Percentiles rank a stretch among this genome's conserved stretches.
Conservation (phyloP, 2,329 filamentous ascomycete genomes). For the Colletotrichum sp. region DNA sequence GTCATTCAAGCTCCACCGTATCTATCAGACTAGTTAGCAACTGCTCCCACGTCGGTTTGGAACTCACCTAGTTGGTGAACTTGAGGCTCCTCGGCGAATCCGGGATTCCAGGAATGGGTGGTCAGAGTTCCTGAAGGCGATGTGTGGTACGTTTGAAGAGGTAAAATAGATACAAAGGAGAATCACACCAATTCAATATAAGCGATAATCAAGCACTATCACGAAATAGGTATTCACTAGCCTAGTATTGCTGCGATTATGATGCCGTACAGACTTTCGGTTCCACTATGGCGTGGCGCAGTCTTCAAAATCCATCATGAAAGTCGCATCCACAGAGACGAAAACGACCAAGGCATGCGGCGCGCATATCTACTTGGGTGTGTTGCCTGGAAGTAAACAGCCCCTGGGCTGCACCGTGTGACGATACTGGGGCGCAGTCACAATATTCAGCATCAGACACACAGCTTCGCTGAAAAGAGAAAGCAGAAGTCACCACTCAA, state of each 20-base stretch:
- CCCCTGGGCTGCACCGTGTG: background rate
- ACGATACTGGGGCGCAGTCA: background rate
- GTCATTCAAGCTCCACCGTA: background rate
- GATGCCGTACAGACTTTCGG: background rate
- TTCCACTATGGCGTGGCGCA: background rate
- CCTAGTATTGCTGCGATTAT: background rate
- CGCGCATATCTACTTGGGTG: background rate
- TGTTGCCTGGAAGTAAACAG: background rate
- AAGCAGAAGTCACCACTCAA: background rate
- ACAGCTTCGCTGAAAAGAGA: background rate
- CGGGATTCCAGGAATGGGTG: background rate
- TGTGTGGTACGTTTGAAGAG: background rate
- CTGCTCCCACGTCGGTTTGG: background rate
- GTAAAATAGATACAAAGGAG: background rate
- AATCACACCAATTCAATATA: background rate
- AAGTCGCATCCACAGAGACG: background rate
- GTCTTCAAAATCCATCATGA: background rate
- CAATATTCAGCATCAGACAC: background rate
- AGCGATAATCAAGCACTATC: background rate
- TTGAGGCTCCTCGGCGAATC: background rate
- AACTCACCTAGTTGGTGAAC: background rate
- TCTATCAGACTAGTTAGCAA: background rate
- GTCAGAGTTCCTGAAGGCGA: background rate
- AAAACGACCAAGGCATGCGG: background rate
- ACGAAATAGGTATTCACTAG: background rate